phyloP scores from a whole-genome alignment of 441 rosid species.

The Raphanus hybrid region DNA sequence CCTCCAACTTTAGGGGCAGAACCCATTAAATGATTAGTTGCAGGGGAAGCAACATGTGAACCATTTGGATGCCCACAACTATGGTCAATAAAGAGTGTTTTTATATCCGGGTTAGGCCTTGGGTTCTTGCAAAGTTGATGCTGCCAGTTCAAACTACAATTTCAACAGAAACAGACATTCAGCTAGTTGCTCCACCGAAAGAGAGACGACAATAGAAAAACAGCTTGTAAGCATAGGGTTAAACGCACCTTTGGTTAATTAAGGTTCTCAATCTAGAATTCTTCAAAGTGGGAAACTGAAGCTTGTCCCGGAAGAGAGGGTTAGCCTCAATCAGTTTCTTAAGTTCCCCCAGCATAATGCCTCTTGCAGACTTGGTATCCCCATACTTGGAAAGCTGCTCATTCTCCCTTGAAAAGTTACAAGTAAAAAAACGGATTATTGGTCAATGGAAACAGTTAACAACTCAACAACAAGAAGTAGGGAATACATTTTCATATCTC shows the following conservation, averaged over 20 bases:
- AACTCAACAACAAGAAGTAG: constrained; percentile 15
- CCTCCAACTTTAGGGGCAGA: constrained; percentile 60
- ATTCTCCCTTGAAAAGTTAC: constrained; percentile 59
- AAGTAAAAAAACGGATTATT: neutral
- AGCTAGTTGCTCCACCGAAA: constrained; percentile 21
- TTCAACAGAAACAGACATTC: constrained; percentile 9
- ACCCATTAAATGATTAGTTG: constrained; percentile 62
- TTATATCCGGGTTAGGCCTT: constrained; percentile 68
- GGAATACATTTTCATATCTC: neutral
- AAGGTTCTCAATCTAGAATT: constrained; percentile 81
- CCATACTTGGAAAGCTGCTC: constrained; percentile 96
- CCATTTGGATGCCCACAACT: constrained; percentile 67
- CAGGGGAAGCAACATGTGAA: constrained; percentile 62
- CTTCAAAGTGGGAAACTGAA: constrained; percentile 72
- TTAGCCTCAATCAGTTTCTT: constrained; percentile 90
- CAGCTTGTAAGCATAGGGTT: neutral
- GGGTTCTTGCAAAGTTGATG: constrained; percentile 74
- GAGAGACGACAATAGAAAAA: constrained; percentile 38
- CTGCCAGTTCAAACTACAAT: constrained; percentile 67
- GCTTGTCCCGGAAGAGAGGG: constrained; percentile 89
- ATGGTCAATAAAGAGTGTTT: constrained; percentile 68
- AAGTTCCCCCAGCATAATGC: constrained; percentile 83
- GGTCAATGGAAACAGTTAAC: neutral
- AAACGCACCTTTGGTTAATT: constrained; percentile 81
- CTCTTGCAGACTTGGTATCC: constrained; percentile 87